Conservation (phyloP, 495 filamentous ascomycete species). For the Aspergillus baeticus region DNA sequence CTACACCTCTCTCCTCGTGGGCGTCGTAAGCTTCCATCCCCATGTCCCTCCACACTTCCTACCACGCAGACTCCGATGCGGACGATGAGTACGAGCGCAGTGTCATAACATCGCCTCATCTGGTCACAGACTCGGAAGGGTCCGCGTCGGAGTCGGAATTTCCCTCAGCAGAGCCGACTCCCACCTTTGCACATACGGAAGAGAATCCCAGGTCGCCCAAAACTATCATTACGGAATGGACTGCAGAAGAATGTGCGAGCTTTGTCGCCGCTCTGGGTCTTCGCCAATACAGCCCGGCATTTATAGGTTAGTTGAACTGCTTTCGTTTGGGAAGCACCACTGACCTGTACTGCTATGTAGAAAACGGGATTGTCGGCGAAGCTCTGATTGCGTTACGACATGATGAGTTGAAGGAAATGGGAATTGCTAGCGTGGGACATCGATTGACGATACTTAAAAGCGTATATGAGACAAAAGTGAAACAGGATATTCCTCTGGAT, state of each 20-base stretch:
- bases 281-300: slow-evolving; percentile 76
- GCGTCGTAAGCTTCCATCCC: slow-evolving; percentile 15
- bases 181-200: slow-evolving; percentile 70
- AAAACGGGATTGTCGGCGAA: slow-evolving; percentile 92
- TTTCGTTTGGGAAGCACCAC: neutral
- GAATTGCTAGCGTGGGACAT: slow-evolving; percentile 87
- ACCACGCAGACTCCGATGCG: slow-evolving; percentile 84
- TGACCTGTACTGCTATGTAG: slow-evolving; percentile 41
- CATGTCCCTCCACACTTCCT: slow-evolving; percentile 54
- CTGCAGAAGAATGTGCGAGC: slow-evolving; percentile 80
- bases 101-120: slow-evolving; percentile 67
- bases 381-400: slow-evolving; percentile 85
- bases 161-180: slow-evolving; percentile 80
- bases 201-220: slow-evolving; percentile 69
- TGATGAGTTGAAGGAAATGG: slow-evolving; percentile 93
- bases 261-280: slow-evolving; percentile 79
- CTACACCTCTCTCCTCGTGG: slow-evolving; percentile 11
- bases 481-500: slow-evolving; percentile 86
- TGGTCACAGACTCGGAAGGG: slow-evolving; percentile 73
- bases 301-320: slow-evolving; percentile 61
- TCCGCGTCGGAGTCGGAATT: slow-evolving; percentile 81
- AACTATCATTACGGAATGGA: slow-evolving; percentile 86
- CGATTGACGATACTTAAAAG: slow-evolving; percentile 90
- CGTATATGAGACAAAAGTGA: slow-evolving; percentile 92
- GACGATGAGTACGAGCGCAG: slow-evolving; percentile 93